These are phyloP conservation scores for Centrapalus pauciflorus DNA, from an alignment of 129 eudicot species.

Conservation along the genomic window DNA sequence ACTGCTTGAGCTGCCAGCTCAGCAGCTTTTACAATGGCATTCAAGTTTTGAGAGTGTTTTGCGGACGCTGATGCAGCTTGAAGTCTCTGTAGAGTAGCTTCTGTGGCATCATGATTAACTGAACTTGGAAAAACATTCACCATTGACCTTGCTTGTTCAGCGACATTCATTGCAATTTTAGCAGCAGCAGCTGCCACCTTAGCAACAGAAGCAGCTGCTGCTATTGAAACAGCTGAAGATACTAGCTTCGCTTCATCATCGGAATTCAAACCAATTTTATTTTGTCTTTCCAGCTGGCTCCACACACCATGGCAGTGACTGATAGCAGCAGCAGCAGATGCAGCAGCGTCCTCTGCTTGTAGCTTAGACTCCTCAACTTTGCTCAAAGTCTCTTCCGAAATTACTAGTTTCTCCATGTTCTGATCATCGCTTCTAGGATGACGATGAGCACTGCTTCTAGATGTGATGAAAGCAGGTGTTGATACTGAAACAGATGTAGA, in stretches of 20 bases:
- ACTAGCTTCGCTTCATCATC: constrained; percentile 65
- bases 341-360: constrained; percentile 64
- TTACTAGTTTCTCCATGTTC: constrained; percentile 17
- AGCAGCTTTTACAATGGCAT: constrained; percentile 83
- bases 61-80: constrained; percentile 60
- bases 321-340: constrained; percentile 58
- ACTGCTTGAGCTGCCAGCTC: constrained; percentile 96
- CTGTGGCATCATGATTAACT: constrained; percentile 22
- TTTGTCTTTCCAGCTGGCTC: constrained; percentile 56
- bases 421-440: constrained; percentile 16
- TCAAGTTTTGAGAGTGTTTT: constrained; percentile 66
- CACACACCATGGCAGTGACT: constrained; percentile 65
- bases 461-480: constrained; percentile 24
- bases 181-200: constrained; percentile 99
- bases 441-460: constrained; percentile 34
- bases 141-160: constrained; percentile 65
- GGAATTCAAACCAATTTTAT: constrained; percentile 35
- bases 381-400: constrained; percentile 35
- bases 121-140: constrained; percentile 37
- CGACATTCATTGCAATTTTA: constrained; percentile 66
- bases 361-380: constrained; percentile 75
- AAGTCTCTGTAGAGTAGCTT: constrained; percentile 18
- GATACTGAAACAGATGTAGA: constrained; percentile 42
- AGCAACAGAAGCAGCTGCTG: constrained; percentile 93
- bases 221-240: constrained; percentile 75